A percentile compares a stretch with the other conserved stretches of the same genome.
Evolutionary conservation across 371 early-diverging fungal species (phyloP).

Genomic region (Funneliformis caledonium): DNA sequence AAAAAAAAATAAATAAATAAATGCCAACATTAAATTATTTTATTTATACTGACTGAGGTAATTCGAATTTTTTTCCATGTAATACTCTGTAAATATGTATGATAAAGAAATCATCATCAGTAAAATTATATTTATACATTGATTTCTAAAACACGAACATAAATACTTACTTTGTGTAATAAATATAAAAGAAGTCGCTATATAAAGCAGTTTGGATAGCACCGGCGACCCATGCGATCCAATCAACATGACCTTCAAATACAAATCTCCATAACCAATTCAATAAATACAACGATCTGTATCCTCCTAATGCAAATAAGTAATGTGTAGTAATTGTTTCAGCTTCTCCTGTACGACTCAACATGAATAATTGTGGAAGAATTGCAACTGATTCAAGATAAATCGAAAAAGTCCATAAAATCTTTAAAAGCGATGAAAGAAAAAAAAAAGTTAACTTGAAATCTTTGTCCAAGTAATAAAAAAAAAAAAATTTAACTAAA

Average conservation of each 20-base stretch:
- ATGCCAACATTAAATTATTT: background rate
- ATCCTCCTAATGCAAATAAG: constrained; percentile 96
- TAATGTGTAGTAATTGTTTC: constrained; percentile 99
- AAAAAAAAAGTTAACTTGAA: constrained; percentile 13
- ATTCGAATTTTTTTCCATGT: constrained; percentile 83
- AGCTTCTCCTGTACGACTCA: constrained; percentile 96
- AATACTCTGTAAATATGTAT: constrained; percentile 64
- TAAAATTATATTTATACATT: background rate
- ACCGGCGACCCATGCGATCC: constrained; percentile 79
- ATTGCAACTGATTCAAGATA: constrained; percentile 98
- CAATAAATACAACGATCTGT: constrained; percentile 93
- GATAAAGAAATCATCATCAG: background rate
- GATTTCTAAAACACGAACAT: background rate
- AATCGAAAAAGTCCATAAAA: constrained; percentile 96
- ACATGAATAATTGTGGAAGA: constrained; percentile 97
- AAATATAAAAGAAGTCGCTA: constrained; percentile 98
- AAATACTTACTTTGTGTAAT: constrained; percentile 81
- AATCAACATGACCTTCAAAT: constrained; percentile 68
- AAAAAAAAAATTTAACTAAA: background rate
- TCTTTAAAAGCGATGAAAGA: constrained; percentile 49
- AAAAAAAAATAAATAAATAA: background rate
- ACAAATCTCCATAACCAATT: constrained; percentile 96
- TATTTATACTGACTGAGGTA: constrained; percentile 60
- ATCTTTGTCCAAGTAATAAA: constrained; percentile 82
- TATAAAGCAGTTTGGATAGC: constrained; percentile 96